Base-by-base conservation (phyloP, 2,329 filamentous ascomycete genomes). In the Pseudopithomyces maydicus region DNA sequence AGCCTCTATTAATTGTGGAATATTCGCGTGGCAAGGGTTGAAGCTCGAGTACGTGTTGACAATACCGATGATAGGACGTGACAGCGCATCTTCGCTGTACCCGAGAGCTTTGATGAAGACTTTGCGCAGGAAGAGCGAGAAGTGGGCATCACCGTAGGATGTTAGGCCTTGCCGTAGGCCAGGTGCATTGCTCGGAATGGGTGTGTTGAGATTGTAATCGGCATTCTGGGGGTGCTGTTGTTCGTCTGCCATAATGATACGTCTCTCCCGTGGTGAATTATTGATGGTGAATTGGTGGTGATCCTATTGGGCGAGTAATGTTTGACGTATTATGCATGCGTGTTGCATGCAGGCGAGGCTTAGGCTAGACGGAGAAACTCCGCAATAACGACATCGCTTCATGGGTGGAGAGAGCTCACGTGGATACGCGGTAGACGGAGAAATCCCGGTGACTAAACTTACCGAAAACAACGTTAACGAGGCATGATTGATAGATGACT, bases 81-180 rank as follows among this genome's bases (percentile, higher is more conserved):
- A 86, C 0, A 92, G 82, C 0, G 89, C 86, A 66, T 90, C 88
- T 62, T 91, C 89, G 56, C 85, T 86, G 71, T 90, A 91, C 0
- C 89, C 89, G 1, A 90, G 80, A 0, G 89, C 88, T 73, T 91
- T 91, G 78, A 91, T 91, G 73, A 91, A 91, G 22, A 88, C 88
- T 67, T 91, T 91, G 33, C 89, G 83, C 0, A 91, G 80, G 67
- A 91, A 91, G 1, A 91, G 81, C 0, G 87, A 89, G 77, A 92
- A 92, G 74, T 91, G 89, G 6, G 88, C 80, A 63, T 92, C 89
- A 43, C 89, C 89, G 63, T 91, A 91, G 0, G 84, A 85, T 2
- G 88, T 83, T 1, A 91, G 81, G 1, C 85, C 86, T 63, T 87
- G 85, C 7, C 87, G 82, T 29, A 91, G 78, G 6, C 88, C 88